Conservation (phyloP, 371 early-diverging fungal species). For the Dichotomocladium elegans region DNA sequence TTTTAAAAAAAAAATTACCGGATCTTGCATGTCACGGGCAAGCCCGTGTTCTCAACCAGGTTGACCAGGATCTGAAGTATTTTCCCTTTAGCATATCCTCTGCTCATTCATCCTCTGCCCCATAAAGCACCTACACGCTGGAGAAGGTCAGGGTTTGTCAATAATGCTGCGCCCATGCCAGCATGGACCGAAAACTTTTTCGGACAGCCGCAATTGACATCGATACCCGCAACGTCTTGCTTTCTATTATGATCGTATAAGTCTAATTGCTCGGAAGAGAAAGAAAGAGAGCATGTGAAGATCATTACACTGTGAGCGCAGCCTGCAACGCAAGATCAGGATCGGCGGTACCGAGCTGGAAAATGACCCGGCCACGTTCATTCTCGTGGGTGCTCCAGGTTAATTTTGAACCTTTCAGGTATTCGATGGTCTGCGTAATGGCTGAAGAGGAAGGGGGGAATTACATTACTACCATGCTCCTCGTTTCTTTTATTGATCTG, state of each 20-base stretch:
- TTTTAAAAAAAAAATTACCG: constrained; percentile 18
- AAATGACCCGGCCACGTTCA: constrained; percentile 66
- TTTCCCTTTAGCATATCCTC: background rate
- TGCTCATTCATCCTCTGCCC: background rate
- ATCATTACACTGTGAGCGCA: constrained; percentile 70
- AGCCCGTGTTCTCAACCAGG: constrained; percentile 66
- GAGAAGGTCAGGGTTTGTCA: constrained; percentile 81
- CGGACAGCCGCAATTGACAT: constrained; percentile 97
- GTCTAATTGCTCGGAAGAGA: background rate
- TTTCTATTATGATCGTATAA: constrained; percentile 38
- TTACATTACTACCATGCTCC: background rate
- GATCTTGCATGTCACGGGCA: constrained; percentile 84
- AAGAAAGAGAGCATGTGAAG: background rate
- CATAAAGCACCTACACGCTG: constrained; percentile 33
- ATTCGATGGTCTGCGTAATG: constrained; percentile 67
- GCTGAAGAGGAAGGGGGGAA: constrained; percentile 23
- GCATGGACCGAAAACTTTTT: constrained; percentile 91
- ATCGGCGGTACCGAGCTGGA: constrained; percentile 81
- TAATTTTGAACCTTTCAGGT: constrained; percentile 50
- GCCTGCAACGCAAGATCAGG: constrained; percentile 87
- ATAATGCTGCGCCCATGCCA: constrained; percentile 94
- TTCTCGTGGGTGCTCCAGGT: constrained; percentile 62
- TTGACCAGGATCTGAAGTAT: constrained; percentile 65
- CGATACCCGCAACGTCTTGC: constrained; percentile 84
- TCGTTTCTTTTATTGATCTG: too few species aligned